A percentile compares a stretch with the other conserved stretches of the same genome.
phyloP scores from a whole-genome alignment of 2,329 filamentous ascomycete genomes.

The Aphanoascus verrucosus region DNA sequence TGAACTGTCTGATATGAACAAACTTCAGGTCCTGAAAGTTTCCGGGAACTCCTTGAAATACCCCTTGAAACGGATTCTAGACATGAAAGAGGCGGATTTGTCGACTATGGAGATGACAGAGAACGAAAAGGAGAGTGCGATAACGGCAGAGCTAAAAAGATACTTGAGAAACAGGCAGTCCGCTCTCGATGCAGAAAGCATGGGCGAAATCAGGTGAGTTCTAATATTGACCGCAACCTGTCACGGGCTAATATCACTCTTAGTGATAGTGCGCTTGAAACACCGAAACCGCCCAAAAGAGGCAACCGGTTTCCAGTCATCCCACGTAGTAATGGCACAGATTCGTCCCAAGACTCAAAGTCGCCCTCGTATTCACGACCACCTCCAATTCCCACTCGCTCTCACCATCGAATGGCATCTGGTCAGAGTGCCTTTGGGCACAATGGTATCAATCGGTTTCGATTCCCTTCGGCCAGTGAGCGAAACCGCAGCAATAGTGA shows the following conservation, averaged over 20 bases:
- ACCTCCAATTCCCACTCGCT: constrained; percentile 68
- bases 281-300: constrained; percentile 57
- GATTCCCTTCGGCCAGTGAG: constrained; percentile 48
- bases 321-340: constrained; percentile 51
- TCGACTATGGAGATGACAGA: constrained; percentile 45
- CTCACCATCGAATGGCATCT: constrained; percentile 58
- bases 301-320: constrained; percentile 51
- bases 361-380: constrained; percentile 57
- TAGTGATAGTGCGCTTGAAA: constrained; percentile 65
- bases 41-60: constrained; percentile 79
- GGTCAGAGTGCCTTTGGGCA: constrained; percentile 27
- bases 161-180: constrained; percentile 43
- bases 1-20: constrained; percentile 79
- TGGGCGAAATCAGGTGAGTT: constrained; percentile 34
- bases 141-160: constrained; percentile 51
- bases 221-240: background rate
- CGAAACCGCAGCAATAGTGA: constrained; percentile 53
- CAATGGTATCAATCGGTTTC: constrained; percentile 49
- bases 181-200: constrained; percentile 33
- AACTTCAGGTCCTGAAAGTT: constrained; percentile 78
- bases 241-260: background rate
- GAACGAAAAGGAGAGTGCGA: constrained; percentile 49
- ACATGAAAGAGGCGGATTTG: constrained; percentile 55
- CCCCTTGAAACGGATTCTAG: constrained; percentile 60
- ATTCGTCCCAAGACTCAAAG: constrained; percentile 51